Base-by-base conservation (phyloP, 306 rosid species). In the Hippophae rhamnoides region DNA sequence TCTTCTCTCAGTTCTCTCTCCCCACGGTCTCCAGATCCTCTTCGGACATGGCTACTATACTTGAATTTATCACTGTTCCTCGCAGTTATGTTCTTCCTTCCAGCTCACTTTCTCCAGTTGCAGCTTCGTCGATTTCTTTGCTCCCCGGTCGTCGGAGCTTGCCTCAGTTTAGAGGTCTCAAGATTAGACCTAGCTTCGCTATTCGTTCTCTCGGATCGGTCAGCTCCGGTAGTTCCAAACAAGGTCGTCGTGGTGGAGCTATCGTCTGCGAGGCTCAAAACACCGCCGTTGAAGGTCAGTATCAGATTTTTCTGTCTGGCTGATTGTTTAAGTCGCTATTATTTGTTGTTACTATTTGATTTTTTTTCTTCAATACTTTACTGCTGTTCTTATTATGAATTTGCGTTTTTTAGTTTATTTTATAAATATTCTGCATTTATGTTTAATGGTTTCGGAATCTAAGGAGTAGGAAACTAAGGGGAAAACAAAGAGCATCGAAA, bases 241-340 rank as follows among this genome's bases (percentile, higher is more conserved):
- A 60, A 44, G 47, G 76, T 56, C 72, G 68, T n/a, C 89, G 78
- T 10, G 13, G 73, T 1, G 83, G 71, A 38, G 53, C 51, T 18
- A 50, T 84, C 63, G 78, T 67, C 47, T 92, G 96, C 52, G 90
- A 85, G 80, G 95, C 86, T 47, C 86, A 76, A 66, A 75, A 85
- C 6, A 84, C 95, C 38, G 81, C 99, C 3, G 81, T 84, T 38
- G 61, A 67, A 56, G 96, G 99, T 90, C 64, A 57, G 77, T 56
- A 43, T 67, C 47, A 47, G 31, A 26, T 14, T 58, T 11, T 10
- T 25, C 53, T 10, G 10, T 3, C 18, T 59, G 53, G 6, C 0
- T 13, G 11, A 43, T 11, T 27, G 13, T 38, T 11, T 1, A 13
- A 7, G 1, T 13, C 13, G n/a, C 1, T 64, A 43, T 26, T 44